Evolutionary conservation across 2,329 filamentous ascomycete species (phyloP), one percentile per base, ranked within the genome.

Genomic region (Pseudocercospora macadamiae): DNA sequence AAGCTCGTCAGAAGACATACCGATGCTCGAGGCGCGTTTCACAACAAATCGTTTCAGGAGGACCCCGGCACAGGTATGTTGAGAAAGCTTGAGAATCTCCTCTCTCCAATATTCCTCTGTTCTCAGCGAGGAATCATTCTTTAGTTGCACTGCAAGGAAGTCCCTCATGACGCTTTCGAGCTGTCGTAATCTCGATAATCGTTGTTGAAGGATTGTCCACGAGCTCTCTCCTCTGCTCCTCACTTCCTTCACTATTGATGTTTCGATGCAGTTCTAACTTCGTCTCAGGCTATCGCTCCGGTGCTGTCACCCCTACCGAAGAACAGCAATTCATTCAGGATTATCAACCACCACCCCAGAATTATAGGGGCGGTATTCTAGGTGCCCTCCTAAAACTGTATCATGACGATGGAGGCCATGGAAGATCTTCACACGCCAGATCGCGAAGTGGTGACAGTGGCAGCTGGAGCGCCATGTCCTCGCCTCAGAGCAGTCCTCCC

Each of bases 321-420:
- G 77, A 80, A 45, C 70, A 75, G 36, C 79, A 84, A 42, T 81
- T 82, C 48, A 60, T 64, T 51, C 82, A 84, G 42, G 82, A 84
- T 56, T 90, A 90, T 68, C 83, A 90, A 16, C 85, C 87, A 44
- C 80, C 81, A 39, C 89, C 89, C 3, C 76, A 80, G 19, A 83
- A 87, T 62, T 93, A 90, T 71, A 85, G 87, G 51, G 88, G 87
- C 26, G 89, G 91, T 26, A 84, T 93, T 47, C 77, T 96, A 1
- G 86, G 87, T 2, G 88, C 86, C 0, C 77, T 96, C 0, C 77
- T 95, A 51, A 90, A 87, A 72, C 79, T 92, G 8, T 88, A 90
- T 68, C 82, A 85, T 59, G 78, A 70, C 12, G 56, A 58, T 7
- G 62, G 62, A 30, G 60, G 45, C 25, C 36, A 72, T 44, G 61